Conservation (phyloP, 768 basidiomycete genomes). For the Saitozyma sp. region DNA sequence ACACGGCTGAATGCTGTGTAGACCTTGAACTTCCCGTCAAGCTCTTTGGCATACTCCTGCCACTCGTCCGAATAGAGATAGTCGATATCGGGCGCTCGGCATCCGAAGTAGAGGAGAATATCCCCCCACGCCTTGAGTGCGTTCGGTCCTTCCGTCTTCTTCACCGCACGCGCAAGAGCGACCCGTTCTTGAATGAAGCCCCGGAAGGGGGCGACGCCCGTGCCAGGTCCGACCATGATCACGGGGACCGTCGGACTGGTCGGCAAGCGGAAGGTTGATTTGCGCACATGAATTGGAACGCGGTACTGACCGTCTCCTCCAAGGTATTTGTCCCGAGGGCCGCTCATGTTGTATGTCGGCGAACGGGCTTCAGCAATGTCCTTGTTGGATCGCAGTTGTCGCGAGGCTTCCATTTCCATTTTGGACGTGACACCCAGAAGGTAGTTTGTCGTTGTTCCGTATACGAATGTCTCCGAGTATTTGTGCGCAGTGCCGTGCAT, state of each 20-base stretch:
- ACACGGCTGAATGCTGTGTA: neutral
- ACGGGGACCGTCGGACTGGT: neutral
- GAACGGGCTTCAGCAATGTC: no score
- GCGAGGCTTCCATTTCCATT: slow-evolving; percentile 22
- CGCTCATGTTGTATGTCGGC: neutral
- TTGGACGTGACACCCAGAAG: slow-evolving; percentile 38
- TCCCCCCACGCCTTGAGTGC: no score
- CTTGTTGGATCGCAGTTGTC: neutral
- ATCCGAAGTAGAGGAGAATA: no score
- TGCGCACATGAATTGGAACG: neutral
- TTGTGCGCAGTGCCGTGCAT: slow-evolving; percentile 66
- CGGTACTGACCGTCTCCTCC: neutral
- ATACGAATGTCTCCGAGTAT: slow-evolving; percentile 73
- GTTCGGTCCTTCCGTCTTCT: no score
- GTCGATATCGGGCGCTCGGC: no score
- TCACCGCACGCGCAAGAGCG: neutral
- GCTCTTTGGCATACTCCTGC: no score
- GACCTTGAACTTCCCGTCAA: neutral
- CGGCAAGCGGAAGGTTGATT: slow-evolving; percentile 3
- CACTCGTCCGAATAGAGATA: no score
- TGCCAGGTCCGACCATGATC: slow-evolving; percentile 9
- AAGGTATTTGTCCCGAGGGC: neutral
- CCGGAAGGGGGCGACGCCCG: neutral
- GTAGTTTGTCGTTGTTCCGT: slow-evolving; percentile 80
- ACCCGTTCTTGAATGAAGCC: no score